phyloP scores from a whole-genome alignment of 164 flowering plant genomes.

The Magnolia officinalis region DNA sequence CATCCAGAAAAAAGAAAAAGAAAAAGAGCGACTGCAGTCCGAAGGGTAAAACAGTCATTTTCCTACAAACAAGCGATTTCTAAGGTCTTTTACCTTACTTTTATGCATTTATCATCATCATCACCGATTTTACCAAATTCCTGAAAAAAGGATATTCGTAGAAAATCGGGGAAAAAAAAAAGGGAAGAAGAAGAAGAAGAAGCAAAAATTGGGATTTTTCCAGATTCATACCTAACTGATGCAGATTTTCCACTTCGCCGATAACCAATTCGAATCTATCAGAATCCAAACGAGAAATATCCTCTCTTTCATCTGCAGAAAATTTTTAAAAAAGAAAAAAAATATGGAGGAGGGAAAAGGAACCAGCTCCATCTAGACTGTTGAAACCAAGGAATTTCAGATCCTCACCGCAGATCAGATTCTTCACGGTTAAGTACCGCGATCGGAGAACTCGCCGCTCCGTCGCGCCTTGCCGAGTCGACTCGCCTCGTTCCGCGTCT shows the following conservation, averaged over 20 bases:
- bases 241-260: slow-evolving; percentile 58
- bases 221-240: slow-evolving; percentile 43
- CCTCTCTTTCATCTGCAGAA: slow-evolving; percentile 61
- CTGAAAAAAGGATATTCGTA: background rate
- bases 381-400: background rate
- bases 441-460: slow-evolving; percentile 51
- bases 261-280: slow-evolving; percentile 50
- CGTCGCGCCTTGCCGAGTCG: slow-evolving; percentile 12
- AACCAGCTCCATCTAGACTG: background rate
- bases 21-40: no score
- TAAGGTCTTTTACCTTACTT: background rate
- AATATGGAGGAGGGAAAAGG: background rate
- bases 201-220: background rate
- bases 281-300: slow-evolving; percentile 41
- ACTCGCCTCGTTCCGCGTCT: slow-evolving; percentile 7
- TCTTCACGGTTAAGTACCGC: slow-evolving; percentile 39
- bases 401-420: slow-evolving; percentile 37
- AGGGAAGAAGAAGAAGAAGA: no score
- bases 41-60: background rate
- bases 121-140: no score
- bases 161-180: background rate
- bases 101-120: no score
- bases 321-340: background rate
- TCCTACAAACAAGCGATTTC: background rate
- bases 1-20: no score